A percentile compares a stretch with the other conserved stretches of the same genome.
Evolutionary conservation across 192 early-diverging fungal species (phyloP).

Genomic region (Backusella australiensis): DNA sequence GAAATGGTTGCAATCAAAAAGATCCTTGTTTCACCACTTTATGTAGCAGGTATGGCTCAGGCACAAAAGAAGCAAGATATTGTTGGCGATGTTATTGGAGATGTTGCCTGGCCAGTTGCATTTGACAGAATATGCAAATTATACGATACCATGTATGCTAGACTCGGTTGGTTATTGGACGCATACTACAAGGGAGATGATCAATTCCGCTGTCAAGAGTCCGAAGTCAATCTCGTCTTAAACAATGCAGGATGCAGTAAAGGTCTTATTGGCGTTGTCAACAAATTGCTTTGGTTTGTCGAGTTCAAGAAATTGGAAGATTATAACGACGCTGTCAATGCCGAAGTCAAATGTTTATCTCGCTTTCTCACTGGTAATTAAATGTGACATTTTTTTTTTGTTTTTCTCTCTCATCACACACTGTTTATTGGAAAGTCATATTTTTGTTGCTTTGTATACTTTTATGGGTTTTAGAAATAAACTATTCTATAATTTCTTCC

Average conservation of each 20-base stretch:
- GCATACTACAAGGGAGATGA: not conserved
- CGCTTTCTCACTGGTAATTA: slow-evolving; percentile 1
- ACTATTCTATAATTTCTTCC: not conserved
- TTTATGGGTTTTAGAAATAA: not conserved
- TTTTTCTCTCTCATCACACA: not conserved
- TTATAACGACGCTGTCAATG: not conserved
- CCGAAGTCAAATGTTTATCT: not conserved
- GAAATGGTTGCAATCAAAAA: not conserved
- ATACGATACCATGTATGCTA: not conserved
- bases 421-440: not conserved
- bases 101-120: not conserved
- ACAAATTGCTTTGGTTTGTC: not conserved
- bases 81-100: not conserved
- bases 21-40: not conserved
- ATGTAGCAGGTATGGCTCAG: not conserved
- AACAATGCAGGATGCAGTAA: not conserved
- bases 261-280: not conserved
- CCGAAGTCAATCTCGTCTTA: not conserved
- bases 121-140: not conserved
- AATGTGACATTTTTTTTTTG: not conserved
- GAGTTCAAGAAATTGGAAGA: not conserved
- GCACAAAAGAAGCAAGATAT: not conserved
- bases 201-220: not conserved
- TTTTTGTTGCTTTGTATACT: not conserved
- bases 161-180: not conserved